phyloP scores from a whole-genome alignment of 371 early-diverging fungal species.

The Mortierella sp. region DNA sequence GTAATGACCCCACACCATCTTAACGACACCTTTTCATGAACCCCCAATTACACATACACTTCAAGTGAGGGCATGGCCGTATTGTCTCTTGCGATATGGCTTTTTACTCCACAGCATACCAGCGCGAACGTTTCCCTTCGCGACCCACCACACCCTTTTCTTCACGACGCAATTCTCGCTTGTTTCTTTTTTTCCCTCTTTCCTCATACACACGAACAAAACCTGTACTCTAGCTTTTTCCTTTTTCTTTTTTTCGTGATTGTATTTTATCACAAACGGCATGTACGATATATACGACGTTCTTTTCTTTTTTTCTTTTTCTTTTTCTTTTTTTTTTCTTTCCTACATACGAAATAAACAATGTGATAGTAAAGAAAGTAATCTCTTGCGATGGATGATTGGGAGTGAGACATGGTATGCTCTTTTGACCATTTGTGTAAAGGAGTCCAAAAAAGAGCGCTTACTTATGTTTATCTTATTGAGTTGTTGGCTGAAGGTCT shows the following conservation, averaged over 20 bases:
- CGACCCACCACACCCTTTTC: not conserved
- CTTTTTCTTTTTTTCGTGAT: not conserved
- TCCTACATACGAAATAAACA: not conserved
- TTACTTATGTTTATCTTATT: not conserved
- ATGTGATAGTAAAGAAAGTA: slow-evolving; percentile 1
- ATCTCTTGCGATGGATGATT: not conserved
- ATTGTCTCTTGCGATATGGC: not conserved
- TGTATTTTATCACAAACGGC: not conserved
- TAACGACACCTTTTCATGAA: slow-evolving; percentile 8
- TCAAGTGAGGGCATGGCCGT: not conserved
- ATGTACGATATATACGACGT: not conserved
- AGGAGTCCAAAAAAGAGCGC: not conserved
- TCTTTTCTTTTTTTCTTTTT: not conserved
- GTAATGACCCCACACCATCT: slow-evolving; percentile 29
- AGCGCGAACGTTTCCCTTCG: slow-evolving; percentile 9
- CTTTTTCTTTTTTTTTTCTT: not conserved
- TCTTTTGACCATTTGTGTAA: not conserved
- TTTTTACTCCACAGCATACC: slow-evolving; percentile 17
- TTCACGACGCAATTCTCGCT: not conserved
- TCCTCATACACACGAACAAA: not conserved
- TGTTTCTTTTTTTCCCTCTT: not conserved
- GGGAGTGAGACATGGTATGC: too few relatives aligned
- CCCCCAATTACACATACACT: not conserved
- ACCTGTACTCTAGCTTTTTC: slow-evolving; percentile 23
- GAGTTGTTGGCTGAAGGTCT: not conserved